Base-by-base conservation (phyloP, 1,284 basidiomycete genomes). In the Marasmius tenuissimus region DNA sequence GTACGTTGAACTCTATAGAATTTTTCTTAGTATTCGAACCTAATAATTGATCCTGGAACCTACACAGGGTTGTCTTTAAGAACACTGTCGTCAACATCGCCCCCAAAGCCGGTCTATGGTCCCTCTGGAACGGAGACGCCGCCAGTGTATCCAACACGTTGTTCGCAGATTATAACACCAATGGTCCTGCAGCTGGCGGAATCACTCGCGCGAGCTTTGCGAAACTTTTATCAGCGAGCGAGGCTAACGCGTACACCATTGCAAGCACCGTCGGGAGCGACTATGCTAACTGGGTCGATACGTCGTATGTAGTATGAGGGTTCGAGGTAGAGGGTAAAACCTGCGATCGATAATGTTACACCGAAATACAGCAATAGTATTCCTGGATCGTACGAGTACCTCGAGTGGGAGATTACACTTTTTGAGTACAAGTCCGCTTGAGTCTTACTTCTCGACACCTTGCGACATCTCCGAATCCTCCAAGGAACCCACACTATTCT, bases 61-160 rank as follows among this genome's bases (percentile, higher is more conserved):
- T 10, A 11, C 45, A 77, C 58, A 81, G 80, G 61, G 78, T 81
- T 11, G 76, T 81, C 51, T 82, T 80, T 75, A 79, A 78, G 58
- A 80, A 80, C 63, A 81, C 80, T 1, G 63, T 73, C 12, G 70
- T 82, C 34, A 73, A 69, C 0, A 75, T 75, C 1, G 72, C 75
- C 0, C 64, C 83, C 56, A 79, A 82, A 62, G 71, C 72, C 35
- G 75, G 78, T 1, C 67, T 83, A 10, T 84, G 82, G 82, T 79
- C 78, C 0, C 66, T 75, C 27, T 84, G 82, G 81, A 74, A 76
- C 57, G 62, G 69, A 2, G 73, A 70, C 12, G 75, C 76, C 39
- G 70, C 73, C 14, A 72, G 73, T 37, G 82, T 77, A 0, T 76
- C 77, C 58, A 65, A 82, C 58, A 70, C 82, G 14, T 62, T 80